Evolutionary conservation across 129 eudicot species (phyloP).

Genomic region (Flaveria robusta): DNA sequence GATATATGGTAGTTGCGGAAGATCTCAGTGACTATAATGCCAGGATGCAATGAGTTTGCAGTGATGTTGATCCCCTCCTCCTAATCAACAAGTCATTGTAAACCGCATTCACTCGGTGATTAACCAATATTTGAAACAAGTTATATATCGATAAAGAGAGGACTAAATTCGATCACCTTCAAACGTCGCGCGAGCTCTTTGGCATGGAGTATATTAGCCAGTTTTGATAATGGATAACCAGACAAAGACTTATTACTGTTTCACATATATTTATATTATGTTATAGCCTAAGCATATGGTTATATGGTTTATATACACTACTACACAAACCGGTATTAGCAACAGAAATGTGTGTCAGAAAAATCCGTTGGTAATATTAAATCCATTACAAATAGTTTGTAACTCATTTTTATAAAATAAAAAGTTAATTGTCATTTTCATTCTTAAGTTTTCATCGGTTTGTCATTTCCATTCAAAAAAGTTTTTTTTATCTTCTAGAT

Average conservation of each 20-base stretch:
- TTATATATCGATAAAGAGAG: not conserved
- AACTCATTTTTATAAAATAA: too few species aligned
- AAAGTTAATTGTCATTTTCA: too few species aligned
- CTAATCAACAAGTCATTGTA: constrained; percentile 5
- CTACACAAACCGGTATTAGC: too few species aligned
- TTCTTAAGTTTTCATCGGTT: too few species aligned
- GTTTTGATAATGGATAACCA: constrained; percentile 38
- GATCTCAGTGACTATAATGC: constrained; percentile 31
- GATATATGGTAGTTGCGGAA: constrained; percentile 23
- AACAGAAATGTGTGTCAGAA: too few species aligned
- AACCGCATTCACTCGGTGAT: not conserved
- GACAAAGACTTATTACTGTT: constrained; percentile 13
- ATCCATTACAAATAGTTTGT: too few species aligned
- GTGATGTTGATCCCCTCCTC: constrained; percentile 31
- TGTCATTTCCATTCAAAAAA: too few species aligned
- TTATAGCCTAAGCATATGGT: not conserved
- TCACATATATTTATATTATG: not conserved
- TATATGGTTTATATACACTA: not conserved
- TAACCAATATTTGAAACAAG: not conserved
- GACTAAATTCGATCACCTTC: constrained; percentile 23
- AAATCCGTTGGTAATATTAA: too few species aligned
- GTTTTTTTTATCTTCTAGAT: too few species aligned
- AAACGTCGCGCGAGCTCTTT: constrained; percentile 39
- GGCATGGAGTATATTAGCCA: constrained; percentile 41
- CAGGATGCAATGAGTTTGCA: constrained; percentile 36